Evolutionary conservation across 305 asterid genomes (phyloP), one percentile per base, ranked within the genome.

Genomic region (Rubia tinctorum): DNA sequence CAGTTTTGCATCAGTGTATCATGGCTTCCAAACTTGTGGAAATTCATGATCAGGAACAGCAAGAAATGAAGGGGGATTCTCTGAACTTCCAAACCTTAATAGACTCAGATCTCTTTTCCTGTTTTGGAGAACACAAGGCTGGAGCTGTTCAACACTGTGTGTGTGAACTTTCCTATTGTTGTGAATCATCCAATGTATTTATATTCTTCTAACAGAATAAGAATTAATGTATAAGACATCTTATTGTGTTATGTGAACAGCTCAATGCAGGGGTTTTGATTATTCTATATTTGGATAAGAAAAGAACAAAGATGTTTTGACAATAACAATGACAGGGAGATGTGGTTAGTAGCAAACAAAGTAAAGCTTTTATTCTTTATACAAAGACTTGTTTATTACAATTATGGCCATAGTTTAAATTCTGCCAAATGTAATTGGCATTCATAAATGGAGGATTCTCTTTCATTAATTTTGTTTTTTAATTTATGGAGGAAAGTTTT

Each of bases 241-340:
- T 63, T 30, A 2, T 17, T 75, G 76, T 86, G 83, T 76, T 80
- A 51, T 80, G 79, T 79, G 85, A 83, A 89, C 76, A 79, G 27
- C 61, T 72, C 70, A 81, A 66, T 68, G 72, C 75, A 59, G 44
- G 22, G 64, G 59, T 53, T 73, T 72, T 20, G 12, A 71, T 73
- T 80, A 80, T 86, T 86, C 86, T 81, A 67, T 69, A 69, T 75
- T 22, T 73, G 86, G 92, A 85, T 84, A 85, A 79, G 84, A 83
- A 71, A 76, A 74, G 79, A 83, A 77, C 78, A 77, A 72, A 75
- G 79, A 71, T 64, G 82, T 56, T 51, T 82, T 84, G 95, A 84
- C 81, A 78, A 81, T 77, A 84, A 78, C 91, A 81, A 87, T 30
- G 88, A 74, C 68, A 63, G 40, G 61, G 11, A 43, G 25, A 34